Evolutionary conservation across 2,329 filamentous ascomycete genomes (phyloP), one percentile per base, ranked within the genome.

Genomic region (Dothideomycetes sp.): DNA sequence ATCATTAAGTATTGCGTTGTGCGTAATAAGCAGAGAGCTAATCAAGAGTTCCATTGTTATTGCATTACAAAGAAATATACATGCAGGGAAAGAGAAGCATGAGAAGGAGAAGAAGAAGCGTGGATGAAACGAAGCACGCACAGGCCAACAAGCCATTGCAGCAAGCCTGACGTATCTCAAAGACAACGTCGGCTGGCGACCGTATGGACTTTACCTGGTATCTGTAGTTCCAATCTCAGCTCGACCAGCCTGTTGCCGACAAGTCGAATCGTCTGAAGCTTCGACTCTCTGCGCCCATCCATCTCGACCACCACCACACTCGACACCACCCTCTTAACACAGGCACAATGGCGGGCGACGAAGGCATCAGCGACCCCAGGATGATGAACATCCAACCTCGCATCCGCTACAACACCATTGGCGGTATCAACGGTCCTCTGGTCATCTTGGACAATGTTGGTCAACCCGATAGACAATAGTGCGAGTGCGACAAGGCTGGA

Each of bases 371-470:
- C 41, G 67, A 71, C 49, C 67, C 68, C 48, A 62, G 68, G 49
- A 69, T 69, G 66, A 69, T 71, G 63, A 58, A 61, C 54, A 66
- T 84, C 61, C 74, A 78, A 60, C 80, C 80, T 53, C 71, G 80
- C 61, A 74, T 96, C 67, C 80, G 83, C 58, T 98, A 98, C 78
- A 98, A 98, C 73, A 98, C 91, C 55, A 87, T 98, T 61, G 85
- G 87, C 60, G 89, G 89, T 71, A 82, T 98, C 67, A 98, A 98
- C 70, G 91, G 91, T 45, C 91, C 91, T 57, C 77, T 98, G 65
- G 91, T 98, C 61, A 89, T 98, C 60, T 77, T 98, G 53, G 91
- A 96, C 63, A 93, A 94, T 76, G 89, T 94, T 64, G 53, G 80
- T 68, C 27, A n/a, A 38, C 47, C 41, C 25, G 37, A 13, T 29